Base-by-base conservation (phyloP, 345 rosid genomes). In the Gossypium thurberi region DNA sequence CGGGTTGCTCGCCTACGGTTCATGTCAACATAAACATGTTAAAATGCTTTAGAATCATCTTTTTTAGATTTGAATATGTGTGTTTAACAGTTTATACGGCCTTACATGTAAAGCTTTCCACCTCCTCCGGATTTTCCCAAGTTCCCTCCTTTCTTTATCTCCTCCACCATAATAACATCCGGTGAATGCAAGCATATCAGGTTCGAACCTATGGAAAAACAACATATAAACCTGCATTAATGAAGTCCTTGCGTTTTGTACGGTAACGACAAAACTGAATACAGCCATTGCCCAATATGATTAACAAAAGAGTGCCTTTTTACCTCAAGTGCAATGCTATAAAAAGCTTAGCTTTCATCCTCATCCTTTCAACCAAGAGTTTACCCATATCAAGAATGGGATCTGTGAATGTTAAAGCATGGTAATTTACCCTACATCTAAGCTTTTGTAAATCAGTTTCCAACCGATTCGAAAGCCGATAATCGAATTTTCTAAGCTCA, bases 151-250 rank as follows among this genome's bases (percentile, higher is more conserved):
- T 85, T 94, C 98, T 78, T 85, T 85, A 40, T 89, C 88, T 74
- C 98, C 96, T 60, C 98, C 97, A 6, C 98, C 97, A 37, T 88
- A 94, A 78, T 94, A 81, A 74, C 98, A 90, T 76, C 97, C 95
- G 62, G 98, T 90, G 87, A 94, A 94, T 47, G 98, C 98, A 58
- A 94, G 89, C 97, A 94, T 94, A 77, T 94, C 98, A 76, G 94
- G 86, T 76, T 94, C 98, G 53, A 92, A 94, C 85, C 97, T 94
- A 75, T 18, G 69, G 77, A 17, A 70, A 33, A 70, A 71, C 69
- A 42, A 63, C 52, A 63, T 43, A 46, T 66, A 25, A 46, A 70
- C 56, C 50, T 47, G 51, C 26, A 75, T 76, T 18, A 71, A 20
- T 48, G 57, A 28, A 10, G 37, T 25, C 20, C 63, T 50, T 13